Evolutionary conservation across 2,329 filamentous ascomycete genomes (phyloP), one percentile per base, ranked within the genome.

Genomic region (Daldinia sp.): DNA sequence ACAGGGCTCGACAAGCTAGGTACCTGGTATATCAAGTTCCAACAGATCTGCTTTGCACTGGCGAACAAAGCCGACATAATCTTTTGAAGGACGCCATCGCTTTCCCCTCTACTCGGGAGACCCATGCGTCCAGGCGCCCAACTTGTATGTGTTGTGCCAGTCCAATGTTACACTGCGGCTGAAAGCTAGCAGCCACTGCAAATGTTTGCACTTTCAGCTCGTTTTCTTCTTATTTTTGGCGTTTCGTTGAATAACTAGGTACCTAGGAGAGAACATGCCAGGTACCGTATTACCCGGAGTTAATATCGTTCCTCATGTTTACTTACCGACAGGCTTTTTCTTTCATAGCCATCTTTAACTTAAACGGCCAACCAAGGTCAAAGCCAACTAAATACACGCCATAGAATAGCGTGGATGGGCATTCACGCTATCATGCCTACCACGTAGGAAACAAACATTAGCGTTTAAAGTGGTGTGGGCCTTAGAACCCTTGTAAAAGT

Each of bases 111-210:
- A 58, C 59, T 26, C 28, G 48, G 37, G 39, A 37, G 39, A 41
- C 44, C 48, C 46, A 33, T 57, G 51, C 41, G n/a, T n/a, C 20
- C 26, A 28, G 10, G 41, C 41, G 58, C 44, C 57, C 54, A n/a
- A 18, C 15, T 55, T 54, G 61, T 65, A 20, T 56, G 51, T 48
- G 28, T 44, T 42, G 44, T 57, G 12, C 48, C 48, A 37, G 13
- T 48, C 39, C 26, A 44, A 61, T 63, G 68, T 65, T 61, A 33
- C 68, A 63, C n/a, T 70, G 67, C 58, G 67, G 69, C 69, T 68
- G 61, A 66, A 63, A 63, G 26, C 37, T 48, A 42, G n/a, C 20
- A 48, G 58, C 48, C 42, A 39, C 37, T 39, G 39, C 37, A 56
- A 63, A 68, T 59, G 67, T 65, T 65, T 67, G 53, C 59, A 41